phyloP scores from a whole-genome alignment of 805 yeast genomes.

The Wickerhamiella allomyrinae region DNA sequence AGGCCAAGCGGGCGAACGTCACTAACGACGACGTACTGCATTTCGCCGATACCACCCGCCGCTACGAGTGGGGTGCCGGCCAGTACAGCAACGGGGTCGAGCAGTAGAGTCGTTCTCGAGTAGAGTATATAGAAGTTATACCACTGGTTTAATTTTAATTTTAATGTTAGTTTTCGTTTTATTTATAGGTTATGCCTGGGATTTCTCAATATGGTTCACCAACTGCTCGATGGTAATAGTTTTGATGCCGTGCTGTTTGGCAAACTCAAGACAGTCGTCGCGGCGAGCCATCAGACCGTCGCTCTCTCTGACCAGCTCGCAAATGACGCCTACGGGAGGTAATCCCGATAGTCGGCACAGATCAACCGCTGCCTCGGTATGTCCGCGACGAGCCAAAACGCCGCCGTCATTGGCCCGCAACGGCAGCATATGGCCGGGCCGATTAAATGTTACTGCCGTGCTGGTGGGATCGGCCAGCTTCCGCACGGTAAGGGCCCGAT shows the following conservation, averaged over 20 bases:
- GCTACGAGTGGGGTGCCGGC: constrained; percentile 56
- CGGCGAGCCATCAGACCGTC: constrained; percentile 95
- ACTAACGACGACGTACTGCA: constrained; percentile 44
- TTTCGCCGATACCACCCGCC: constrained; percentile 60
- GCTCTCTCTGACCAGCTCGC: constrained; percentile 83
- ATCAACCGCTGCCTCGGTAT: constrained; percentile 94
- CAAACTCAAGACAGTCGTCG: constrained; percentile 66
- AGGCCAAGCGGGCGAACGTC: constrained; percentile 55
- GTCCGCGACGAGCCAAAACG: constrained; percentile 72
- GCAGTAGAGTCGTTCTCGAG: no score
- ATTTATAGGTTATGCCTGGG: neutral
- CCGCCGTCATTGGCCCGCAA: constrained; percentile 82
- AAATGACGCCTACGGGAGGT: constrained; percentile 78
- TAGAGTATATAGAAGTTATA: no score
- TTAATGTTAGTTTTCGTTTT: no score
- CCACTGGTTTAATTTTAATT: no score
- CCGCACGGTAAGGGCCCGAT: constrained; percentile 71
- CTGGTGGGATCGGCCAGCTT: constrained; percentile 49
- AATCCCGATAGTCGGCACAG: constrained; percentile 62
- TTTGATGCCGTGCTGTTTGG: constrained; percentile 46
- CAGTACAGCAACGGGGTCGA: constrained; percentile 32
- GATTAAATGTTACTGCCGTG: constrained; percentile 52
- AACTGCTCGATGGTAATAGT: constrained; percentile 68
- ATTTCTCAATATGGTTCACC: constrained; percentile 33
- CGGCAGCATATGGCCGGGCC: constrained; percentile 93